A percentile compares a stretch with the other conserved stretches of the same genome.
Conservation (phyloP, 345 rosid genomes). For the Diplotaxis tenuifolia region DNA sequence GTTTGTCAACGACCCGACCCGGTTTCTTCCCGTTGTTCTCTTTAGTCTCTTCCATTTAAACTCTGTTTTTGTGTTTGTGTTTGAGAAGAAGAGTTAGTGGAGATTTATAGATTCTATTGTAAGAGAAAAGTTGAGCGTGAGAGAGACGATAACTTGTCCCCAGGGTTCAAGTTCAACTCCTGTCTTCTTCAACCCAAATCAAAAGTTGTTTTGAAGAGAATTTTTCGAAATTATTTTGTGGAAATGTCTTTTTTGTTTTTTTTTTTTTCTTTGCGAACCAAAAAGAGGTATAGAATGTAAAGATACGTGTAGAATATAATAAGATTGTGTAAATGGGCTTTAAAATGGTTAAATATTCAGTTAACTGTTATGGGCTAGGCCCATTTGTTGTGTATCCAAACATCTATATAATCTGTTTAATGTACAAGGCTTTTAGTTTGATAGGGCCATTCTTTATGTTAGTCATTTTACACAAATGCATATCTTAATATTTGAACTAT, state of each 20-base stretch:
- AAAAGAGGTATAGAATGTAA: too few species aligned
- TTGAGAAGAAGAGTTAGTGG: background rate
- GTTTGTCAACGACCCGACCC: conserved; percentile 51
- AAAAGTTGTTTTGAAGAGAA: background rate
- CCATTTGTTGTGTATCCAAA: background rate
- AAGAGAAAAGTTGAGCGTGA: background rate
- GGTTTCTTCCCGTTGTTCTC: conserved; percentile 19
- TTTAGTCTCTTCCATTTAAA: conserved; percentile 23
- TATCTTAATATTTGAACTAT: too few species aligned
- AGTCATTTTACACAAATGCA: background rate
- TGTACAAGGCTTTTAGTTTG: background rate
- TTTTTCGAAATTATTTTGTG: background rate
- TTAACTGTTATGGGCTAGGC: background rate
- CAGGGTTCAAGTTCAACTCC: background rate
- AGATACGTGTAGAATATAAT: background rate
- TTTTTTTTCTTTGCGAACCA: background rate
- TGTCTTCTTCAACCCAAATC: background rate
- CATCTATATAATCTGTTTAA: background rate
- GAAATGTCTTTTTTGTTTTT: too few species aligned
- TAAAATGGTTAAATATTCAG: background rate
- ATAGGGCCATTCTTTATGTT: background rate
- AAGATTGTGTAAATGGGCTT: background rate
- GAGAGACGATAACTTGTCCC: background rate
- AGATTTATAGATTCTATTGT: background rate
- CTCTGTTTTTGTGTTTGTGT: background rate